Conservation (phyloP, 371 early-diverging fungal species). For the Rhizopus delemar region DNA sequence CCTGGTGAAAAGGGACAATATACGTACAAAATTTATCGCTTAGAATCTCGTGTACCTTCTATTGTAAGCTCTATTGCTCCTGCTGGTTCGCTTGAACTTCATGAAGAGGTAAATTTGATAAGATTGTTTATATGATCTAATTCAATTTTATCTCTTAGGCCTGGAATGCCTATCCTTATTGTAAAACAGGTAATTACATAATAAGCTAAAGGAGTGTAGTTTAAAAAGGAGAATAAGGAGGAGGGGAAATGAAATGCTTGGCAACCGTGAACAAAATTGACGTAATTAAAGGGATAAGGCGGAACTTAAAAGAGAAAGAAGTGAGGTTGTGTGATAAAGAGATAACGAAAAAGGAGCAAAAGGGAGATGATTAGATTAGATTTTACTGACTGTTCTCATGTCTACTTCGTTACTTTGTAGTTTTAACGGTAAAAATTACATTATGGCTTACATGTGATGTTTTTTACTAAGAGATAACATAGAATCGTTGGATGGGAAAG, state of each 20-base stretch:
- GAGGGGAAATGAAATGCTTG: too few relatives aligned
- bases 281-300: slow-evolving; percentile 4
- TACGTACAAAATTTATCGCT: slow-evolving; percentile 72
- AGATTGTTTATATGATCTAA: neutral
- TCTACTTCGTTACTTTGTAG: neutral
- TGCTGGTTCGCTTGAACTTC: slow-evolving; percentile 61
- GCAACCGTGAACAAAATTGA: neutral
- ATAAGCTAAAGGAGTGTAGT: too few relatives aligned
- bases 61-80: slow-evolving; percentile 60
- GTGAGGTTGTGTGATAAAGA: neutral
- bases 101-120: slow-evolving; percentile 51
- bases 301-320: neutral
- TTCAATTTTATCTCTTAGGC: slow-evolving; percentile 41
- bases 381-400: neutral
- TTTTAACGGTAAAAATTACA: slow-evolving; percentile 19
- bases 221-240: too few relatives aligned
- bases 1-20: slow-evolving; percentile 66
- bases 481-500: slow-evolving; percentile 72
- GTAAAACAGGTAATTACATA: slow-evolving; percentile 64
- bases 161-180: slow-evolving; percentile 85
- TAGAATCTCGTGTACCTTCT: slow-evolving; percentile 59
- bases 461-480: neutral
- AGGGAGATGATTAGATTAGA: too few relatives aligned
- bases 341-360: too few relatives aligned
- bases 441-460: slow-evolving; percentile 1